Conservation (phyloP, 805 yeast genomes). For the Soucietia sequanensis region DNA sequence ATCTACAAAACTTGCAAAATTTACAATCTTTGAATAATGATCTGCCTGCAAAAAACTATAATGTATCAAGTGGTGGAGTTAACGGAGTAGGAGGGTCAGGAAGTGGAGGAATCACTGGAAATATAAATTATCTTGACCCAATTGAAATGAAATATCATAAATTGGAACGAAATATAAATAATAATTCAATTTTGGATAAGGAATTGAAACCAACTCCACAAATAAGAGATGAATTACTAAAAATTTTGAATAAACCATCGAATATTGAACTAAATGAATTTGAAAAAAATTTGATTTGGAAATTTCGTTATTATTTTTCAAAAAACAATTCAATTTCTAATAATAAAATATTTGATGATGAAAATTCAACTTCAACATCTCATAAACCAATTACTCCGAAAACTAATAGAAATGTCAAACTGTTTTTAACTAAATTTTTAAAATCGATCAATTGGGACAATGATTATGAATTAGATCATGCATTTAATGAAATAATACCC, state of each 20-base stretch:
- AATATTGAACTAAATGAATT: slow-evolving; percentile 76
- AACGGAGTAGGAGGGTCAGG: slow-evolving; percentile 14
- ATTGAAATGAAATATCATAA: slow-evolving; percentile 85
- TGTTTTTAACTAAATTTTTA: slow-evolving; percentile 69
- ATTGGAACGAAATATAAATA: slow-evolving; percentile 74
- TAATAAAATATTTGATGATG: slow-evolving; percentile 7
- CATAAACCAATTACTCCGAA: too few species aligned
- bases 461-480: slow-evolving; percentile 75
- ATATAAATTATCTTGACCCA: slow-evolving; percentile 52
- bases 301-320: slow-evolving; percentile 71
- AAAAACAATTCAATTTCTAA: slow-evolving; percentile 42
- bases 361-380: slow-evolving; percentile 3
- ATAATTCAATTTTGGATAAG: slow-evolving; percentile 71
- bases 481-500: slow-evolving; percentile 63
- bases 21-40: neutral
- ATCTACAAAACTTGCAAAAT: neutral
- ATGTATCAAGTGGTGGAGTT: slow-evolving; percentile 6
- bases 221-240: slow-evolving; percentile 68
- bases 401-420: slow-evolving; percentile 50
- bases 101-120: slow-evolving; percentile 16
- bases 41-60: slow-evolving; percentile 1
- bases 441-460: slow-evolving; percentile 89
- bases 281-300: slow-evolving; percentile 89
- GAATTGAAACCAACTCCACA: slow-evolving; percentile 88
- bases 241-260: slow-evolving; percentile 74